These are phyloP conservation scores for Elsinoe fawcettii DNA, from an alignment of 2,329 filamentous ascomycete genomes.

Conservation along the genomic window DNA sequence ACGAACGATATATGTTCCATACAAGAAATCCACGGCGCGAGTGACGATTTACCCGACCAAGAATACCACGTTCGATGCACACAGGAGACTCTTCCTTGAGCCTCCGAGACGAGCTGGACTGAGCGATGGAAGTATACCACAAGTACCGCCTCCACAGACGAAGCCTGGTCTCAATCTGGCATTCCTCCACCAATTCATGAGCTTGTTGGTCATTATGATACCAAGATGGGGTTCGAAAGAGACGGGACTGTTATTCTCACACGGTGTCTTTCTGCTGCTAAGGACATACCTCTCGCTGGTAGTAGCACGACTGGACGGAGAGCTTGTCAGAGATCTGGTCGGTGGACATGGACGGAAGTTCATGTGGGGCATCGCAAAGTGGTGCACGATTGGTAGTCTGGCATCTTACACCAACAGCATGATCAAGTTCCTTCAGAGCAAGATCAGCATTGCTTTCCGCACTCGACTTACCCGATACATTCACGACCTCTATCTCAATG, in stretches of 20 bases:
- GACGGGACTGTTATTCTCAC: constrained; percentile 79
- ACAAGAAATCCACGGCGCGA: constrained; percentile 78
- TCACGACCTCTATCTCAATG: constrained; percentile 91
- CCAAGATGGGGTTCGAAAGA: constrained; percentile 94
- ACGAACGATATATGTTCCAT: constrained; percentile 88
- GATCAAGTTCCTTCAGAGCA: constrained; percentile 97
- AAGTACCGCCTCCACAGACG: constrained; percentile 77
- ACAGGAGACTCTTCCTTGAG: constrained; percentile 85
- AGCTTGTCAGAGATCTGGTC: constrained; percentile 94
- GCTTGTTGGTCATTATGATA: constrained; percentile 94
- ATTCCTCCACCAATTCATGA: constrained; percentile 93
- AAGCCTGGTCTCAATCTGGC: constrained; percentile 93
- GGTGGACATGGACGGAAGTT: constrained; percentile 86
- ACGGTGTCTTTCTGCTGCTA: constrained; percentile 81
- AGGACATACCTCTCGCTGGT: constrained; percentile 90
- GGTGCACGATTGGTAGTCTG: constrained; percentile 87
- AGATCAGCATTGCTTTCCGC: constrained; percentile 95
- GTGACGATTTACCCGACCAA: constrained; percentile 89
- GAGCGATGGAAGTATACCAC: constrained; percentile 52
- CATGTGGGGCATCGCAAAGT: constrained; percentile 82
- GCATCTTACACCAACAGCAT: constrained; percentile 97
- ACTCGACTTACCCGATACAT: constrained; percentile 93
- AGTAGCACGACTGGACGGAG: constrained; percentile 85
- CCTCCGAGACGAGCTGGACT: constrained; percentile 77
- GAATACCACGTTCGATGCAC: constrained; percentile 89